These are phyloP conservation scores for Euryodendron excelsum DNA, from an alignment of 148 eudicot genomes.

Conservation along the genomic window DNA sequence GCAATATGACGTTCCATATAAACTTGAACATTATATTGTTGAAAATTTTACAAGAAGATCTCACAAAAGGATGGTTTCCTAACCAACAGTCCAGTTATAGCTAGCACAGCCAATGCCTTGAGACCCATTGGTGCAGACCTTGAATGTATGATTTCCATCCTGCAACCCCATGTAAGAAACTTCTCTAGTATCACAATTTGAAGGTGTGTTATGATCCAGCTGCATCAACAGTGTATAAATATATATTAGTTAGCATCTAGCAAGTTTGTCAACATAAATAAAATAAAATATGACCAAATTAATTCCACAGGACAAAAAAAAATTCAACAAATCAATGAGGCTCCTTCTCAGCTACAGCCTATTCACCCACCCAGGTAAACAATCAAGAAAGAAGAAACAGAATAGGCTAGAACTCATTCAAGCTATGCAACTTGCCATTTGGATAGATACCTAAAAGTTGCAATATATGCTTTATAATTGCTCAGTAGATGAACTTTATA, in stretches of 20 bases:
- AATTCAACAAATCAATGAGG: not conserved
- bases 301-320: not conserved
- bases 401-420: not conserved
- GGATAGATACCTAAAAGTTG: not conserved
- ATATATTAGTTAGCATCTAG: not conserved
- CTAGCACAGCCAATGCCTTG: constrained; percentile 60
- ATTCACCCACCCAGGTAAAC: not conserved
- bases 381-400: not conserved
- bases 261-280: not conserved
- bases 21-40: not conserved
- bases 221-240: constrained; percentile 37
- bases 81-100: constrained; percentile 87
- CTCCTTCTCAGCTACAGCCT: not conserved
- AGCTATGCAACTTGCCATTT: not conserved
- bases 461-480: not conserved
- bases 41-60: not conserved
- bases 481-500: not conserved
- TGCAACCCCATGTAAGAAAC: constrained; percentile 45
- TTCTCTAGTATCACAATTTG: constrained; percentile 53
- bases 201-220: constrained; percentile 56
- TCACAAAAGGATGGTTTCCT: constrained; percentile 18
- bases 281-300: not conserved
- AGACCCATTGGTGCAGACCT: constrained; percentile 60
- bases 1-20: not conserved
- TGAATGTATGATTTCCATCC: constrained; percentile 72